phyloP scores from a whole-genome alignment of 2,329 filamentous ascomycete species.

The Thielaviopsis populi region DNA sequence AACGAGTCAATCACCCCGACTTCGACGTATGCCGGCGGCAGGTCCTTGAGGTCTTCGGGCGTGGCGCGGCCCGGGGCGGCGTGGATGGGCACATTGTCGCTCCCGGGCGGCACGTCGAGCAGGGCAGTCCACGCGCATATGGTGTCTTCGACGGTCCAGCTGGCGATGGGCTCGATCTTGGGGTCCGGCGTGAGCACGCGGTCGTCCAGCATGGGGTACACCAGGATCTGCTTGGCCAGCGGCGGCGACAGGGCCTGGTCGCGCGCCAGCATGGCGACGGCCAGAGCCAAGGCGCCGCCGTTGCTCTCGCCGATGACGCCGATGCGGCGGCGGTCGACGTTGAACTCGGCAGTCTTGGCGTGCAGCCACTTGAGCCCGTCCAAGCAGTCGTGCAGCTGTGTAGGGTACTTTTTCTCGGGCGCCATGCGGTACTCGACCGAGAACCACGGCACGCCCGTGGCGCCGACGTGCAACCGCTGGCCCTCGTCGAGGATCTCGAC shows the following conservation, averaged over 20 bases:
- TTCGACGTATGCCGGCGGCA: conserved; percentile 28
- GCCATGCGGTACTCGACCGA: conserved; percentile 30
- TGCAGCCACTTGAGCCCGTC: conserved; percentile 21
- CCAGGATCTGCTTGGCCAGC: conserved; percentile 22
- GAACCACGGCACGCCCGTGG: conserved; percentile 27
- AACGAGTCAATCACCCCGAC: conserved; percentile 28
- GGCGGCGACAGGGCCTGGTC: conserved; percentile 21
- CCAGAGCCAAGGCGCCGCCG: conserved; percentile 19
- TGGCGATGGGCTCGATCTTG: conserved; percentile 5
- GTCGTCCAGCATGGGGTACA: conserved; percentile 26
- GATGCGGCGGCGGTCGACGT: conserved; percentile 19
- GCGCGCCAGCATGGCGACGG: conserved; percentile 27
- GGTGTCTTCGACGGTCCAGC: conserved; percentile 19
- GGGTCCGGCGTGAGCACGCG: conserved; percentile 18
- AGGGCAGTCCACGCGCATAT: conserved; percentile 20
- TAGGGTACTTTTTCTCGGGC: conserved; percentile 28
- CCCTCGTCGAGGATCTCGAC: conserved; percentile 25
- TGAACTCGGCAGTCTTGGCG: conserved; percentile 19
- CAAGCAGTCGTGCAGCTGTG: conserved; percentile 26
- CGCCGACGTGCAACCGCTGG: conserved; percentile 24
- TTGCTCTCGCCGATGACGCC: conserved; percentile 19
- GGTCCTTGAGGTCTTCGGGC: conserved; percentile 18
- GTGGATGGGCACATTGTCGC: conserved; percentile 17
- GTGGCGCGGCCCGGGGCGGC: conserved; percentile 20
- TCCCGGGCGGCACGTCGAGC: conserved; percentile 14